Conservation (phyloP, 345 rosid genomes). For the Cardamine resedifolia region DNA sequence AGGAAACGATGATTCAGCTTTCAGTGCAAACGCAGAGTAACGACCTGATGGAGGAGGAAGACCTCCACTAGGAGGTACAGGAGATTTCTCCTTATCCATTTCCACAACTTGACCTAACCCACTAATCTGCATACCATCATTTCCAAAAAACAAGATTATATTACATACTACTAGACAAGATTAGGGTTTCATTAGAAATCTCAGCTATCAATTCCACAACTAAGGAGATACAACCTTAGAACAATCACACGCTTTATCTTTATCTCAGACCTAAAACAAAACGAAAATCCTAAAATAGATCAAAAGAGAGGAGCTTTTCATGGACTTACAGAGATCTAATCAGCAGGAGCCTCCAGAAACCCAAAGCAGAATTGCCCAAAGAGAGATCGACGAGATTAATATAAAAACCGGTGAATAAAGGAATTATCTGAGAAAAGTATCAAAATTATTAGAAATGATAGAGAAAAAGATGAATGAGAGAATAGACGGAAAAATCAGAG, state of each 20-base stretch:
- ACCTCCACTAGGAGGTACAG: slow-evolving; percentile 51
- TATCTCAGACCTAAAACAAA: background rate
- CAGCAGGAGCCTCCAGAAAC: background rate
- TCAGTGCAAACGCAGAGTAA: slow-evolving; percentile 51
- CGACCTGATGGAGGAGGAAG: slow-evolving; percentile 63
- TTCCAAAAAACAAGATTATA: slow-evolving; percentile 4
- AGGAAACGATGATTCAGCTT: slow-evolving; percentile 53
- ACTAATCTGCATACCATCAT: slow-evolving; percentile 27
- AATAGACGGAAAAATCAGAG: background rate
- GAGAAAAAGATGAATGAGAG: slow-evolving; percentile 1
- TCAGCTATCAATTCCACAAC: slow-evolving; percentile 1
- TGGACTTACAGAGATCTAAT: slow-evolving; percentile 29
- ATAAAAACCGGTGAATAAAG: background rate
- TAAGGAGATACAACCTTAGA: slow-evolving; percentile 14
- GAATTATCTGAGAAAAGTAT: background rate
- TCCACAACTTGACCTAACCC: slow-evolving; percentile 26
- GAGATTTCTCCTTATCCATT: slow-evolving; percentile 80
- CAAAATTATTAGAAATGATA: background rate
- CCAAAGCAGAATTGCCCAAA: slow-evolving; percentile 3
- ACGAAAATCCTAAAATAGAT: background rate
- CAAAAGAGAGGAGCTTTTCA: background rate
- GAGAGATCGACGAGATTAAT: slow-evolving; percentile 22
- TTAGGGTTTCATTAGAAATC: slow-evolving; percentile 1
- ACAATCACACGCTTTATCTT: background rate
- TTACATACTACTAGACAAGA: background rate